Conservation (phyloP, 2,329 filamentous ascomycete species). For the Aspergillus brasiliensis region DNA sequence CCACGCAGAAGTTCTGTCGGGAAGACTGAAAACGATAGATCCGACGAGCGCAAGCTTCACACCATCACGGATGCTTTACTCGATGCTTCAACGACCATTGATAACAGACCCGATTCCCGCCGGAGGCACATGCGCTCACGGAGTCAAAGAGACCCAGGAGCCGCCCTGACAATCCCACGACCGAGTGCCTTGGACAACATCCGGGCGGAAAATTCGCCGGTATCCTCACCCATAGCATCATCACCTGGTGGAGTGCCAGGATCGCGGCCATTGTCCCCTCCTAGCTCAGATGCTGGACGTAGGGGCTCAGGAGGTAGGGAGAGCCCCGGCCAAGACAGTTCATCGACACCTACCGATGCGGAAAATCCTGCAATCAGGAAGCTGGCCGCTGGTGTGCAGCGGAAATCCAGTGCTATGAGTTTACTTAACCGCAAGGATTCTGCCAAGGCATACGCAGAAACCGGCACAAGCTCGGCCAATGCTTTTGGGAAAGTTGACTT, state of each 20-base stretch:
- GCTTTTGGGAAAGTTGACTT: slow-evolving; percentile 66
- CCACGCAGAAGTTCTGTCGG: slow-evolving; percentile 30
- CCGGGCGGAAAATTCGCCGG: slow-evolving; percentile 29
- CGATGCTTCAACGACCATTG: slow-evolving; percentile 87
- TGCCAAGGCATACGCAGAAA: slow-evolving; percentile 65
- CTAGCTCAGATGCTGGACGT: slow-evolving; percentile 37
- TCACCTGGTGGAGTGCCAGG: slow-evolving; percentile 36
- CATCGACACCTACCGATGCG: slow-evolving; percentile 33
- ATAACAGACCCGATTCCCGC: slow-evolving; percentile 59
- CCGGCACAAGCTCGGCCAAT: slow-evolving; percentile 63
- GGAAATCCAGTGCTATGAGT: slow-evolving; percentile 60
- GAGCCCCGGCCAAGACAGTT: slow-evolving; percentile 32
- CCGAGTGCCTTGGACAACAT: slow-evolving; percentile 26
- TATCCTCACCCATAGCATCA: slow-evolving; percentile 39
- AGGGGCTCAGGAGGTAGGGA: slow-evolving; percentile 28
- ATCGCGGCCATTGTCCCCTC: slow-evolving; percentile 38
- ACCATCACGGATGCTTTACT: slow-evolving; percentile 89
- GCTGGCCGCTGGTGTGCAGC: slow-evolving; percentile 31
- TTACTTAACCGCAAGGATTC: slow-evolving; percentile 61
- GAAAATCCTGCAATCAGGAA: slow-evolving; percentile 34
- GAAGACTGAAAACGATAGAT: slow-evolving; percentile 32
- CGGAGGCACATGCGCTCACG: slow-evolving; percentile 44
- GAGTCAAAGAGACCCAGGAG: slow-evolving; percentile 39
- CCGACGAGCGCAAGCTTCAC: slow-evolving; percentile 55
- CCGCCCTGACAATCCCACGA: slow-evolving; percentile 17